Conservation (phyloP, 176 grass and related monocot species). For the Rhynchospora breviuscula region DNA sequence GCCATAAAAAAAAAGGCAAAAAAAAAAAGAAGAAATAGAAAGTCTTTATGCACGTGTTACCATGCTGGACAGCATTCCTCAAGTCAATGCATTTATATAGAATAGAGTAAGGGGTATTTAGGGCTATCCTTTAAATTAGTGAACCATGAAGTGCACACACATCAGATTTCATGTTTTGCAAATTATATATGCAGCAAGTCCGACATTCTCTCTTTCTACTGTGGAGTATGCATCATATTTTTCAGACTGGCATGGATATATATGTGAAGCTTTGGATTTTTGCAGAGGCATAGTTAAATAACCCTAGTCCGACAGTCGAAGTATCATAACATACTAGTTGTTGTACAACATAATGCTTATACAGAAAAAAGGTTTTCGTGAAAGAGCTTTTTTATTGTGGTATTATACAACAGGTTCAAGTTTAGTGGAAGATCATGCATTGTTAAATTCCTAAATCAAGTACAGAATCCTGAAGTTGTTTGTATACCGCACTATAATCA, state of each 20-base stretch:
- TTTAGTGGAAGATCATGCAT: background rate
- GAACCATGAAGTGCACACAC: background rate
- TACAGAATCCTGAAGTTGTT: background rate
- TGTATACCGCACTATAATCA: background rate
- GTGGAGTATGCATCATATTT: background rate
- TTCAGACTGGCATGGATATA: background rate
- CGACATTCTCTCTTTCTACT: background rate
- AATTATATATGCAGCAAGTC: background rate
- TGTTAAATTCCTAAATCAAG: background rate
- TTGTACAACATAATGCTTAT: background rate
- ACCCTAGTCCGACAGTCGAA: background rate
- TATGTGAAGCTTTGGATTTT: background rate
- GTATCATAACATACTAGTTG: background rate
- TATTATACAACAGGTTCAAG: background rate
- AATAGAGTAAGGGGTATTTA: background rate
- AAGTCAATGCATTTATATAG: background rate
- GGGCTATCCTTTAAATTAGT: background rate
- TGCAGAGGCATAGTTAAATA: background rate
- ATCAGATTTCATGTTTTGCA: background rate
- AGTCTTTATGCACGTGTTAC: background rate
- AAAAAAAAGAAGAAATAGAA: too few relatives aligned
- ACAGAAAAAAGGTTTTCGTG: background rate
- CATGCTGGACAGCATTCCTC: background rate
- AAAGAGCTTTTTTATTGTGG: background rate
- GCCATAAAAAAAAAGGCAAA: background rate